phyloP scores from a whole-genome alignment of 192 early-diverging fungal genomes.

The Anaeromyces robustus region DNA sequence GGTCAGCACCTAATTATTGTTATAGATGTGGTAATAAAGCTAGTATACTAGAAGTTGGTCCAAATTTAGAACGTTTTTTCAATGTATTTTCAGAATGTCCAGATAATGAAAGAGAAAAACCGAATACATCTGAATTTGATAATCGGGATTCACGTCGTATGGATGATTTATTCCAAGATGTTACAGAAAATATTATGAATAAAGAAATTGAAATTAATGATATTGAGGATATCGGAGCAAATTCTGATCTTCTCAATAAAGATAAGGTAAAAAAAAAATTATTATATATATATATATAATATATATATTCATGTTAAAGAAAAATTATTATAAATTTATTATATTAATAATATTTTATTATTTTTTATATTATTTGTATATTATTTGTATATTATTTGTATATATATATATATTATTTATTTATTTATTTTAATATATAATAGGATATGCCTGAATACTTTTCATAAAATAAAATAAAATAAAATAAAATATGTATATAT shows the following conservation, averaged over 20 bases:
- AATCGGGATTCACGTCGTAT: background rate
- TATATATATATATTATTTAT: no score
- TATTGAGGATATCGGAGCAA: background rate
- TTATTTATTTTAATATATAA: no score
- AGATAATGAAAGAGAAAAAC: constrained; percentile 44
- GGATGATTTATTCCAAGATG: background rate
- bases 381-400: no score
- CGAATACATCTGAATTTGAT: background rate
- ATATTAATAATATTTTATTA: no score
- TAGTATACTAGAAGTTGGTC: constrained; percentile 62
- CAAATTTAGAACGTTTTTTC: constrained; percentile 57
- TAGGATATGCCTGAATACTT: no score
- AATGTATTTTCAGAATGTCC: constrained; percentile 82
- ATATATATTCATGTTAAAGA: no score
- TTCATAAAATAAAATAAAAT: no score
- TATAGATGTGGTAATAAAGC: constrained; percentile 77
- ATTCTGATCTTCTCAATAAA: background rate
- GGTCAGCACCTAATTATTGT: constrained; percentile 71
- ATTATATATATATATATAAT: no score
- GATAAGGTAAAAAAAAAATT: background rate
- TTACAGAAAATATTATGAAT: background rate
- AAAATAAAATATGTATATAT: no score
- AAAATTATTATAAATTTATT: no score
- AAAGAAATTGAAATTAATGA: background rate
- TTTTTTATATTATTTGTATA: no score